These are phyloP conservation scores for Simmondsia chinensis DNA, from an alignment of 148 eudicot species.

Conservation along the genomic window DNA sequence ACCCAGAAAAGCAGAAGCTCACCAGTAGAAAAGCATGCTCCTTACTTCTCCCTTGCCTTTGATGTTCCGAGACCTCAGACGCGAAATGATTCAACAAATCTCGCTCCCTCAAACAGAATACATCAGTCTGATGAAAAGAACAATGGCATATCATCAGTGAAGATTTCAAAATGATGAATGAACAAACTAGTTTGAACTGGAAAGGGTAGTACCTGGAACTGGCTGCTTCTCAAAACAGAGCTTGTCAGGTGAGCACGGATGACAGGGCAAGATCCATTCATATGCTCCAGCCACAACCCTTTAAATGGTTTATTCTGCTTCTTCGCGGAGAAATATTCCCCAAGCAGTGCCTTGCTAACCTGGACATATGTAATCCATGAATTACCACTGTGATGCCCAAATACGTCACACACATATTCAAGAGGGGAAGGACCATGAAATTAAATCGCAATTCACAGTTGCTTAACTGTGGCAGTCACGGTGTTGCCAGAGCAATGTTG, in stretches of 20 bases:
- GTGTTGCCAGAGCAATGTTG: no score
- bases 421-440: no score
- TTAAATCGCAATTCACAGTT: no score
- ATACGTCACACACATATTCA: no score
- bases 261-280: conserved; percentile 60
- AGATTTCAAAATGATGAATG: neutral
- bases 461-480: no score
- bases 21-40: conserved; percentile 71
- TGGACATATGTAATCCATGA: conserved; percentile 14
- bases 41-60: conserved; percentile 69
- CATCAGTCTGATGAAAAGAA: conserved; percentile 48
- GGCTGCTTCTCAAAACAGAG: conserved; percentile 39
- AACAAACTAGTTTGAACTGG: neutral
- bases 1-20: conserved; percentile 11
- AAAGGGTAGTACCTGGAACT: conserved; percentile 56
- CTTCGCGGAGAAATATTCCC: conserved; percentile 44
- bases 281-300: conserved; percentile 91
- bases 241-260: conserved; percentile 63
- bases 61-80: conserved; percentile 50
- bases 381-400: neutral
- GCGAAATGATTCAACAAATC: conserved; percentile 72
- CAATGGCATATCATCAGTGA: neutral
- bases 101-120: conserved; percentile 81
- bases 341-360: conserved; percentile 90
- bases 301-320: conserved; percentile 64